Evolutionary conservation across 768 basidiomycete species (phyloP).

Genomic region (Russula brevipes): DNA sequence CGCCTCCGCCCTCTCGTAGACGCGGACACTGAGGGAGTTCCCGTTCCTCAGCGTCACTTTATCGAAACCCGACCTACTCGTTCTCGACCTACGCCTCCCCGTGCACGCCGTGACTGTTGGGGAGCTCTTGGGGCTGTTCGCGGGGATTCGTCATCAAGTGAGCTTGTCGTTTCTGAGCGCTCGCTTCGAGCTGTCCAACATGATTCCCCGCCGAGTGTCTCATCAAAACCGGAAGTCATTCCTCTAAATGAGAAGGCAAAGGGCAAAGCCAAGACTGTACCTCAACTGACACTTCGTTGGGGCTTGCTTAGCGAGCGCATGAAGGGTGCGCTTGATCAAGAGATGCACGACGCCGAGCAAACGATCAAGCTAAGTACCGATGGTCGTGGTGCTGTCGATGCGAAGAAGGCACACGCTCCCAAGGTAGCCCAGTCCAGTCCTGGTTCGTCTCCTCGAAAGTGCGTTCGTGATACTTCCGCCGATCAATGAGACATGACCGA

Average conservation of each 20-base stretch:
- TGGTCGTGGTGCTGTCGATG: constrained; percentile 3
- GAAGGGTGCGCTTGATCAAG: constrained; percentile 1
- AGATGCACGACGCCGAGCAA: not conserved
- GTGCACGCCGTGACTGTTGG: not conserved
- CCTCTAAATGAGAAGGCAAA: no score
- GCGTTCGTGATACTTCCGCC: not conserved
- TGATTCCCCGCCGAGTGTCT: not conserved
- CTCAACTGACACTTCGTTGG: no score
- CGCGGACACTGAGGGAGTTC: not conserved
- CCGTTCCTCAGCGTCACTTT: not conserved
- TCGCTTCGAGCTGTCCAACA: not conserved
- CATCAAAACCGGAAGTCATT: no score
- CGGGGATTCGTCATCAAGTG: not conserved
- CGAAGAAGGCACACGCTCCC: not conserved
- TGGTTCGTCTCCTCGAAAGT: constrained; percentile 6
- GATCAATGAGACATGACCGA: not conserved
- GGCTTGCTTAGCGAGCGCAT: not conserved
- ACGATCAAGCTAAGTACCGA: constrained; percentile 19
- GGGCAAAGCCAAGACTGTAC: no score
- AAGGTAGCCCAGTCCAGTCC: not conserved
- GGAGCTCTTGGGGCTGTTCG: not conserved
- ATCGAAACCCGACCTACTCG: no score
- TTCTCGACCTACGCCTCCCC: not conserved
- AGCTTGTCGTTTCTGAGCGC: not conserved
- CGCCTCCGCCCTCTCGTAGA: not conserved